Percentiles rank a stretch among this genome's conserved stretches.
phyloP scores from a whole-genome alignment of 768 basidiomycete species.

The Boletus subcaerulescens region DNA sequence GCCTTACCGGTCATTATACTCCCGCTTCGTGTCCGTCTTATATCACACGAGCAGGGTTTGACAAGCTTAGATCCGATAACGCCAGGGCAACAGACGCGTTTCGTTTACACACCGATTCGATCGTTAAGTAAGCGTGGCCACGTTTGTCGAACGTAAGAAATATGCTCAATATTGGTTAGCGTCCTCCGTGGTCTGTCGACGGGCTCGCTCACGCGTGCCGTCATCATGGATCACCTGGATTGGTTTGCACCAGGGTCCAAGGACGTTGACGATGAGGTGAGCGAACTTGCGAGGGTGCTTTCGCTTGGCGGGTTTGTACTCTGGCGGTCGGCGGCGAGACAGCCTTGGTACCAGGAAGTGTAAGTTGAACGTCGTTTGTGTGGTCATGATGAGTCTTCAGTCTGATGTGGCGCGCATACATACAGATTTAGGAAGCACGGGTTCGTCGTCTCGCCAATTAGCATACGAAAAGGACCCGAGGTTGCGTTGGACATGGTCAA shows the following conservation, averaged over 20 bases:
- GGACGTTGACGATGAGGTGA: constrained; percentile 51
- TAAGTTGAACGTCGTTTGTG: constrained; percentile 16
- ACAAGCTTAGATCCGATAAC: constrained; percentile 48
- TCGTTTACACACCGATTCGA: constrained; percentile 70
- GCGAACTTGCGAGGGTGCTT: constrained; percentile 54
- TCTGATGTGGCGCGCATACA: background rate
- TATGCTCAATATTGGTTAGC: constrained; percentile 20
- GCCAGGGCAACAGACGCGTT: constrained; percentile 49
- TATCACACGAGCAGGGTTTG: constrained; percentile 59
- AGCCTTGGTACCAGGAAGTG: constrained; percentile 64
- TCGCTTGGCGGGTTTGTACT: constrained; percentile 57
- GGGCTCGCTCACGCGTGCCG: constrained; percentile 56
- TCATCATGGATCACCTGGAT: constrained; percentile 73
- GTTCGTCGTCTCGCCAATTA: constrained; percentile 51
- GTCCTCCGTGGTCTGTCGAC: constrained; percentile 43
- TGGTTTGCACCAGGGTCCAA: constrained; percentile 50
- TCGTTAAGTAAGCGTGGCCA: constrained; percentile 49
- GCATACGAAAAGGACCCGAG: constrained; percentile 46
- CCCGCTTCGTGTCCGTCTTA: constrained; percentile 60
- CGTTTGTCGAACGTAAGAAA: background rate
- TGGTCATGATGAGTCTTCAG: no score
- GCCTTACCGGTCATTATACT: constrained; percentile 54
- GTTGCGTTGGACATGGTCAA: constrained; percentile 65
- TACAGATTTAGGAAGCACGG: constrained; percentile 49
- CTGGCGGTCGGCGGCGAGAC: constrained; percentile 62